Evolutionary conservation across 2,329 filamentous ascomycete genomes (phyloP), one percentile per base, ranked within the genome.

Genomic region (Pestalotiopsis sp.): DNA sequence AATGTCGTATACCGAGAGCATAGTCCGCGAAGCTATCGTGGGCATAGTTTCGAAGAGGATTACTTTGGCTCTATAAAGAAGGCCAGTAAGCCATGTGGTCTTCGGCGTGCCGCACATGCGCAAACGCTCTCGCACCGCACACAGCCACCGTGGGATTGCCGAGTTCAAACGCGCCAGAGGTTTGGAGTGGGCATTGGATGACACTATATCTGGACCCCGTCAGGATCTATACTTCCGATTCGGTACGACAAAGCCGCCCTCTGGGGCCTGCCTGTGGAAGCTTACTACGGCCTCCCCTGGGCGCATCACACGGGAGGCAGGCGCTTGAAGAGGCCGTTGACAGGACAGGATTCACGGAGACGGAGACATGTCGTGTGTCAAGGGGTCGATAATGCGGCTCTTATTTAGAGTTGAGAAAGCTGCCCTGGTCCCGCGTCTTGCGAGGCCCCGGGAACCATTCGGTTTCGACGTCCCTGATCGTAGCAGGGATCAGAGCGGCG

Each of bases 301-400:
- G 25, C 38, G n/a, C 13, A 61, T 61, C 23, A 36, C 57, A 36
- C 57, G 57, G 45, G 45, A 7, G 1, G 20, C 31, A n/a, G 17
- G 45, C 45, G 45, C 45, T 52, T 23, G 45, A 6, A 52, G 11
- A 52, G 3, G 6, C 45, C 6, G 45, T 52, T 52, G 45, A 59
- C 57, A 59, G 23, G 57, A 27, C 57, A 36, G 4, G 57, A 59
- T 59, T 14, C 25, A 25, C 57, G 12, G 57, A 27, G 13, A 62
- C 36, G 23, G 61, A 64, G 61, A 64, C 61, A 38, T 6, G n/a
- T 64, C 31, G 61, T 38, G 61, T 49, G 20, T 64, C 61, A 64
- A 64, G 61, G 61, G 27, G 57, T 27, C 7, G 12, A 27, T 59
- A 36, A 13, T 59, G 57, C 57, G 57, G 57, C 57, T 59, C 57